phyloP scores from a whole-genome alignment of 495 filamentous ascomycete genomes.

The Penicillium mononematosum region DNA sequence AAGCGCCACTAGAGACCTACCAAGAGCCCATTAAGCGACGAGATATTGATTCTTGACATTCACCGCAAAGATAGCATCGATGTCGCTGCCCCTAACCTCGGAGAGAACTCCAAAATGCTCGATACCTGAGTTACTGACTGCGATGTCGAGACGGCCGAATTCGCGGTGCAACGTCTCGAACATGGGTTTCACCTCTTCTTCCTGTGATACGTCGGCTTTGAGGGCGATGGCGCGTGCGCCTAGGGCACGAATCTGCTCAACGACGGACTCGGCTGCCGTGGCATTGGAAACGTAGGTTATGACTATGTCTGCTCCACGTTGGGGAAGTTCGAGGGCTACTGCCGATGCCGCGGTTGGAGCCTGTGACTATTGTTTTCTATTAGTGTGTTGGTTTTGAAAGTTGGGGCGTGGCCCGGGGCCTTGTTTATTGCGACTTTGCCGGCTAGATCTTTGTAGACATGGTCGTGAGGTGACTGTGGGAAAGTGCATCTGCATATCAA shows the following conservation, averaged over 20 bases:
- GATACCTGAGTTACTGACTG: conserved; percentile 55
- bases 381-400: too few species aligned
- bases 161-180: conserved; percentile 44
- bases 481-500: too few species aligned
- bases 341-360: too few species aligned
- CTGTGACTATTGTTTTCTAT: too few species aligned
- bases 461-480: too few species aligned
- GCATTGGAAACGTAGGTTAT: conserved; percentile 38
- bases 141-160: conserved; percentile 44
- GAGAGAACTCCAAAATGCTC: conserved; percentile 50
- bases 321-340: neutral
- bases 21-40: conserved; percentile 65
- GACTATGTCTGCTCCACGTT: conserved; percentile 42
- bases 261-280: conserved; percentile 44
- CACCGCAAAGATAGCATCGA: conserved; percentile 52
- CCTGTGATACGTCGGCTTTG: conserved; percentile 51
- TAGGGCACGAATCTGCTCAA: conserved; percentile 42
- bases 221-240: conserved; percentile 48
- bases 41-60: conserved; percentile 60
- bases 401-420: too few species aligned
- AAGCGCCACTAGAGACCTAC: conserved; percentile 50
- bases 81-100: conserved; percentile 51
- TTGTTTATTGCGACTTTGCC: too few species aligned
- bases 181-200: conserved; percentile 41
- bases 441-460: too few species aligned